Base-by-base conservation (phyloP, 345 rosid species). In the Ailanthus altissimus region DNA sequence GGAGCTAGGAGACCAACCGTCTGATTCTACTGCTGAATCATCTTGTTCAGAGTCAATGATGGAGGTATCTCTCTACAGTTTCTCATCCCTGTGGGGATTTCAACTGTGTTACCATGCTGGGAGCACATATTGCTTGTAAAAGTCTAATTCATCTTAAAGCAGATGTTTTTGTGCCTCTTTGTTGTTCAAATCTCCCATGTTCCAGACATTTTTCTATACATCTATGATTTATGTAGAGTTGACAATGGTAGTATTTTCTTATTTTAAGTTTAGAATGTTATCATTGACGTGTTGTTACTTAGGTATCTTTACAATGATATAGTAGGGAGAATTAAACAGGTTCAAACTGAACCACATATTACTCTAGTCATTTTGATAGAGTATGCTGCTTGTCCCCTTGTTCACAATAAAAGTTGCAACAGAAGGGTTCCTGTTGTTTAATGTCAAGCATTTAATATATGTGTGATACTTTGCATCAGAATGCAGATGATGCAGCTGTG, bases 1-100 rank as follows among this genome's bases (percentile, higher is more conserved):
- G 42, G 84, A 77, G 74, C 82, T 16, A 64, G 78, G 66, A 62
- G 84, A 81, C 59, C 82, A 74, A 77, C 67, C 67, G 12, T 51
- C 78, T 53, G 89, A 85, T 79, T 83, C 88, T 81, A 82, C 81
- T 21, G 67, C 78, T 74, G 90, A 86, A 80, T 76, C 83, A 45
- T 83, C 87, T 79, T 79, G 69, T 67, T 47, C 77, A 32, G 86
- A 83, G 70, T 83, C 85, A 57, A 70, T 67, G 18, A 46, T 60
- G 67, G 82, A 90, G 94, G 94, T 90, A 82, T 75, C 43, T 69
- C 74, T 65, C 63, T 65, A 49, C 73, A 32, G n/a, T 78, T 75
- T 32, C 50, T 47, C 16, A 6, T 64, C 16, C 61, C 10, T 32
- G 23, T 70, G 5, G 45, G 46, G 23, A 42, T 74, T 60, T 80